Conservation (phyloP, 139 green algal genomes). For the Coelastrella sp. region DNA sequence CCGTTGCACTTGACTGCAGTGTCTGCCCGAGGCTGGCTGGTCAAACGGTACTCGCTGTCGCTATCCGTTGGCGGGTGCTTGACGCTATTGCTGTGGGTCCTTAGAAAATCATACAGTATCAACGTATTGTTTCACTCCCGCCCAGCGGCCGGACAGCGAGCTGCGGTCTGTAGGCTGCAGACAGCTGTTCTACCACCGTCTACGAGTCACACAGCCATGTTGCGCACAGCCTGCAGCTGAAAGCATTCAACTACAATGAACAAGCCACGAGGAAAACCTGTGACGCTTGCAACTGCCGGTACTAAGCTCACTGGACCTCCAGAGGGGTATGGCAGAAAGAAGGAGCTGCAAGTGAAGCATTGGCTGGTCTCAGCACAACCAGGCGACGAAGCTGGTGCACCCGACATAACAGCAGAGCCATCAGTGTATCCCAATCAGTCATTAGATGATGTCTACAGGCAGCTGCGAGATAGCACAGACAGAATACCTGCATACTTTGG, state of each 20-base stretch:
- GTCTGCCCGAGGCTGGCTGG: too few relatives aligned
- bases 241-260: neutral
- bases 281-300: slow-evolving; percentile 6
- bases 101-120: too few relatives aligned
- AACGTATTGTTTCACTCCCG: too few relatives aligned
- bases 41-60: too few relatives aligned
- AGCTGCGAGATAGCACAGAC: slow-evolving; percentile 41
- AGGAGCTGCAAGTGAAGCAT: slow-evolving; percentile 45
- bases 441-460: slow-evolving; percentile 43
- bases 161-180: too few relatives aligned
- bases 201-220: too few relatives aligned
- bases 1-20: too few relatives aligned
- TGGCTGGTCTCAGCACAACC: slow-evolving; percentile 21
- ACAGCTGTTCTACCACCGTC: too few relatives aligned
- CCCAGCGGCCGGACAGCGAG: too few relatives aligned
- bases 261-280: neutral
- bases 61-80: too few relatives aligned
- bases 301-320: neutral
- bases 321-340: slow-evolving; percentile 32
- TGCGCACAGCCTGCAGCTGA: neutral
- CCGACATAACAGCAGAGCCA: slow-evolving; percentile 33
- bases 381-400: neutral
- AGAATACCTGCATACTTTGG: neutral
- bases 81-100: too few relatives aligned
- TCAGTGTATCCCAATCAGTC: slow-evolving; percentile 34